A percentile compares a stretch with the other conserved stretches of the same genome.
Conservation (phyloP, 2,329 filamentous ascomycete genomes). For the Spiromastix sp. region DNA sequence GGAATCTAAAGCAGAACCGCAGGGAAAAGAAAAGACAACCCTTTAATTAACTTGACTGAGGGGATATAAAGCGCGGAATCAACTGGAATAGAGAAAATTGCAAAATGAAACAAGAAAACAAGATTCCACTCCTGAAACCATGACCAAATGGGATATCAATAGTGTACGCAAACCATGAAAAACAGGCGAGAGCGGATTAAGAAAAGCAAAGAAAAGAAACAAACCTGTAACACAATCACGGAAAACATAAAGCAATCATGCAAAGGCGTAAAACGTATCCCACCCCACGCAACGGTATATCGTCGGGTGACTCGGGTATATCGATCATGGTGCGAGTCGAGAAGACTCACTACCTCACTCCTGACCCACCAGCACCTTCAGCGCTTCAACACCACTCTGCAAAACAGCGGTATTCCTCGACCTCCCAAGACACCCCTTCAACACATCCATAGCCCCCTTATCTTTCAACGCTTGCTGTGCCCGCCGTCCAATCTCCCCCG, state of each 20-base stretch:
- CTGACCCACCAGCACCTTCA: conserved; percentile 52
- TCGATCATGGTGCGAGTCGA: no score
- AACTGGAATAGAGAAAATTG: no score
- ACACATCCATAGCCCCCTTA: conserved; percentile 53
- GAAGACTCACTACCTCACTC: not conserved
- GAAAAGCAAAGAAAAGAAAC: conserved; percentile 1
- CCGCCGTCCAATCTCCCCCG: conserved; percentile 53
- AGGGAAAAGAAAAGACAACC: no score
- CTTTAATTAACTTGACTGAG: no score
- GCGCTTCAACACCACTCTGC: conserved; percentile 57
- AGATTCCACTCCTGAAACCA: not conserved
- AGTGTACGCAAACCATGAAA: conserved; percentile 2
- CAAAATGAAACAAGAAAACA: not conserved
- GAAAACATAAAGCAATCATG: no score
- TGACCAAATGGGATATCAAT: conserved; percentile 5
- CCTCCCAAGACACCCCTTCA: conserved; percentile 62
- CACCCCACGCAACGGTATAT: no score
- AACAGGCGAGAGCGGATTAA: not conserved
- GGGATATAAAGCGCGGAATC: no score
- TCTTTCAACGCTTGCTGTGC: conserved; percentile 52
- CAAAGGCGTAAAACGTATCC: no score
- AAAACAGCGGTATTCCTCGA: conserved; percentile 60
- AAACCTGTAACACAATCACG: no score
- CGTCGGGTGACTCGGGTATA: no score
- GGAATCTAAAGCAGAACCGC: no score